phyloP scores from a whole-genome alignment of 495 filamentous ascomycete genomes.

The Penicillium egyptiacum region DNA sequence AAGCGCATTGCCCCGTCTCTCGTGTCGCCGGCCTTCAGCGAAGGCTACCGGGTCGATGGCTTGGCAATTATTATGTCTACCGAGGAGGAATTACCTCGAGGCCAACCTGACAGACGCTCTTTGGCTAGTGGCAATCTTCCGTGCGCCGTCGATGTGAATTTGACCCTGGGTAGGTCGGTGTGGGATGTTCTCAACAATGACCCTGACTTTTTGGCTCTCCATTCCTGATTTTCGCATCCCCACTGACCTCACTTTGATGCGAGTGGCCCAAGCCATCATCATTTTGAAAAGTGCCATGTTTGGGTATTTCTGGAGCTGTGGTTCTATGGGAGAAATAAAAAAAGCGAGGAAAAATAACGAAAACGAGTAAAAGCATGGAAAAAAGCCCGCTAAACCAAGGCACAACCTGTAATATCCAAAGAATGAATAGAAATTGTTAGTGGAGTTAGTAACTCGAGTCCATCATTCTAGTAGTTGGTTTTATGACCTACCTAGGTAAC shows the following conservation, averaged over 20 bases:
- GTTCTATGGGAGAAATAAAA: background rate
- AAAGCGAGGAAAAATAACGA: too few species aligned
- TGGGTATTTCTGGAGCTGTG: background rate
- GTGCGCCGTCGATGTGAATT: constrained; percentile 3
- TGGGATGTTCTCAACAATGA: constrained; percentile 1
- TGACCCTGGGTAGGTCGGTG: background rate
- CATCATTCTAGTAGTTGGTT: background rate
- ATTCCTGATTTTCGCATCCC: background rate
- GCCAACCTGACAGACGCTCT: background rate
- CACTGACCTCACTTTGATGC: background rate
- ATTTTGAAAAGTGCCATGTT: background rate
- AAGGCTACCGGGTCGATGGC: background rate
- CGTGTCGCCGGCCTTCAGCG: background rate
- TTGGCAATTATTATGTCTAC: constrained; percentile 1
- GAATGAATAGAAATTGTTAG: background rate
- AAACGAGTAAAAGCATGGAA: background rate
- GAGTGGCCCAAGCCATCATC: background rate
- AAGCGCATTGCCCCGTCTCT: background rate
- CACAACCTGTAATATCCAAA: background rate
- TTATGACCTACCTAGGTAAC: background rate
- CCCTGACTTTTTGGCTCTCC: background rate
- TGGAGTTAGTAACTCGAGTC: background rate
- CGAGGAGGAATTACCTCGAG: background rate
- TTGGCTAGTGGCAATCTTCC: background rate
- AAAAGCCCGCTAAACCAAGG: background rate